A percentile compares a stretch with the other conserved stretches of the same genome.
These are phyloP conservation scores for Prototheca stagnorum DNA, from an alignment of 163 green algal species.

Conservation along the genomic window DNA sequence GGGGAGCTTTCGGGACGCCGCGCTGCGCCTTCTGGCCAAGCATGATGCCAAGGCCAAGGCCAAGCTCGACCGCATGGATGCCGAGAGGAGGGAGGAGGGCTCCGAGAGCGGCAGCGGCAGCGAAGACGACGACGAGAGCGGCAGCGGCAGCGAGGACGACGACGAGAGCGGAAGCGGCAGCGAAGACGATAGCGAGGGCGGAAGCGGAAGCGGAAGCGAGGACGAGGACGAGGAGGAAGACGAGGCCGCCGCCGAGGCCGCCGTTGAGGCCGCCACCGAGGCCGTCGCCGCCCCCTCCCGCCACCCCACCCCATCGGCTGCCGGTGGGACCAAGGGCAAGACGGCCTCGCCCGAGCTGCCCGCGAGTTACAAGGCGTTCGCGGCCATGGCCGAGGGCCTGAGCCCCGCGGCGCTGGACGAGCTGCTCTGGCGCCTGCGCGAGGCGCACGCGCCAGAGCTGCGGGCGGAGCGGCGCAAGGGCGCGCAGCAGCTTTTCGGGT, in stretches of 20 bases:
- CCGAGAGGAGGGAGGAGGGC: no score
- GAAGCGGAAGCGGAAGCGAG: constrained; percentile 4
- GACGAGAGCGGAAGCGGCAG: constrained; percentile 1
- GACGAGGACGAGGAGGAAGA: constrained; percentile 22
- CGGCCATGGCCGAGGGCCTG: constrained; percentile 25
- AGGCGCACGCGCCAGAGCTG: constrained; percentile 56
- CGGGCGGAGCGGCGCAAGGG: constrained; percentile 46
- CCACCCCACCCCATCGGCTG: no score
- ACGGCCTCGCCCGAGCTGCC: constrained; percentile 14
- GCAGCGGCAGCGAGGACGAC: constrained; percentile 14
- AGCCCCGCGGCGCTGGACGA: constrained; percentile 32
- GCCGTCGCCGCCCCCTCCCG: no score
- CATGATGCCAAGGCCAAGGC: no score
- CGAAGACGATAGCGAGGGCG: constrained; percentile 3
- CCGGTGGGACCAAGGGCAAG: no score
- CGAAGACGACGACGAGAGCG: constrained; percentile 13
- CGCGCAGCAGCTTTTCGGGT: constrained; percentile 29
- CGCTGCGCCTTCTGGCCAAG: constrained; percentile 32
- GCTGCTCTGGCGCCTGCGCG: constrained; percentile 54
- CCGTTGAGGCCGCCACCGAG: no score
- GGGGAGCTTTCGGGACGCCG: constrained; percentile 22
- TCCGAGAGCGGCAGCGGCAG: constrained; percentile 30
- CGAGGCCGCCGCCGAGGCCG: no score
- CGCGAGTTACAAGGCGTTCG: constrained; percentile 35
- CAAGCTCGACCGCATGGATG: no score